phyloP scores from a whole-genome alignment of 108 stramenopile species.

The Aurantiochytrium sp. region DNA sequence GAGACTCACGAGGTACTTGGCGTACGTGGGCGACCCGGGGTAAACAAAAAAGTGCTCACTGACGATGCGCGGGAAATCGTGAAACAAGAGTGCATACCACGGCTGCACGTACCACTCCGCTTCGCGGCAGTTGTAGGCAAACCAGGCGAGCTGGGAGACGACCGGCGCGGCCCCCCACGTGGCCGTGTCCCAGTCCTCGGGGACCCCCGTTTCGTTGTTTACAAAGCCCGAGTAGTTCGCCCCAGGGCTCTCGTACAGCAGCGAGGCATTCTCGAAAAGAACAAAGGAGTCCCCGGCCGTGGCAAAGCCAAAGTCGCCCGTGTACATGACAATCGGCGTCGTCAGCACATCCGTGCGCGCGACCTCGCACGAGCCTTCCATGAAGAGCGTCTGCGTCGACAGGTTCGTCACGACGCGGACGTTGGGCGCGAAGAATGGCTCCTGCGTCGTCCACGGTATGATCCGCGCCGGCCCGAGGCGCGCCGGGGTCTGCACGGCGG shows the following conservation, averaged over 20 bases:
- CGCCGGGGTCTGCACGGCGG: background rate
- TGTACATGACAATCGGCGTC: background rate
- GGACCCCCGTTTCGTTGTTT: background rate
- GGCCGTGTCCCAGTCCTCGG: background rate
- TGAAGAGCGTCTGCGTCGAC: background rate
- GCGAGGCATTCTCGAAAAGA: background rate
- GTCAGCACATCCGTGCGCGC: background rate
- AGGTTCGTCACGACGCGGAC: background rate
- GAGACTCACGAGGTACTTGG: background rate
- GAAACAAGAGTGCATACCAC: background rate
- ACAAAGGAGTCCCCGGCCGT: background rate
- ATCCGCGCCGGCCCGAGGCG: background rate
- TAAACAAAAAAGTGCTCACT: background rate
- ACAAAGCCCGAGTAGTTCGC: background rate
- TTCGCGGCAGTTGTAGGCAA: background rate
- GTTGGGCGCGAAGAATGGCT: background rate
- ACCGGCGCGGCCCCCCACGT: background rate
- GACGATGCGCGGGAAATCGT: background rate
- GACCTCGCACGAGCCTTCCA: background rate
- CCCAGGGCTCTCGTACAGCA: background rate
- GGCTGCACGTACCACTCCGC: background rate
- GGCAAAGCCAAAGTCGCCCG: background rate
- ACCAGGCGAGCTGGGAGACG: background rate
- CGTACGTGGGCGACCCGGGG: background rate
- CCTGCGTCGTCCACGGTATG: background rate